A percentile compares a stretch with the other conserved stretches of the same genome.
Conservation (phyloP, 2,329 filamentous ascomycete genomes). For the Sporothrix brasiliensis region DNA sequence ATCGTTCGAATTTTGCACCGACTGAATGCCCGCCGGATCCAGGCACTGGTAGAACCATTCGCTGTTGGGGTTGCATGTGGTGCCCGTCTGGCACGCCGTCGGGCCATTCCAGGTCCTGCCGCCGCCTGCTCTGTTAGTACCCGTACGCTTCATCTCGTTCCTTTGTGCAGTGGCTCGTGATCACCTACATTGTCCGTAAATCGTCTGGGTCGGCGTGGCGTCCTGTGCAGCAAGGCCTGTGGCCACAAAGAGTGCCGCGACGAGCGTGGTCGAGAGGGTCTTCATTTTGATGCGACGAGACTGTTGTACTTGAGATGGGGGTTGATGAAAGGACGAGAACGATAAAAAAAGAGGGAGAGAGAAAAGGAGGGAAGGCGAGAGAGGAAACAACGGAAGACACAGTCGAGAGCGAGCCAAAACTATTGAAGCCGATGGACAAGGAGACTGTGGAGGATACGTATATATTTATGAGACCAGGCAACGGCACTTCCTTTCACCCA, state of each 20-base stretch:
- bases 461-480: constrained; percentile 10
- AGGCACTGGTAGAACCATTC: constrained; percentile 32
- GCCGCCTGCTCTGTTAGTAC: constrained; percentile 27
- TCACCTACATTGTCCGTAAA: constrained; percentile 30
- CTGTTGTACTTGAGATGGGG: background rate
- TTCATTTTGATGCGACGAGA: constrained; percentile 6
- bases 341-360: background rate
- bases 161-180: no score
- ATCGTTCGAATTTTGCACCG: background rate
- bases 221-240: constrained; percentile 17
- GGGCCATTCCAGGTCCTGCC: constrained; percentile 30
- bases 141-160: background rate
- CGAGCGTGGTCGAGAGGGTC: constrained; percentile 6
- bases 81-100: constrained; percentile 30
- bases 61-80: constrained; percentile 27
- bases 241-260: constrained; percentile 17
- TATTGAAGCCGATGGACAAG: background rate
- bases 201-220: constrained; percentile 14
- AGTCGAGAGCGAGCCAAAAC: background rate
- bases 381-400: no score
- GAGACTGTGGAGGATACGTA: background rate
- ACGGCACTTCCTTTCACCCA: background rate
- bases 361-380: background rate
- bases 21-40: background rate
- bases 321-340: background rate